Evolutionary conservation across 768 basidiomycete genomes (phyloP).

Genomic region (Kwoniella mangroviensis): DNA sequence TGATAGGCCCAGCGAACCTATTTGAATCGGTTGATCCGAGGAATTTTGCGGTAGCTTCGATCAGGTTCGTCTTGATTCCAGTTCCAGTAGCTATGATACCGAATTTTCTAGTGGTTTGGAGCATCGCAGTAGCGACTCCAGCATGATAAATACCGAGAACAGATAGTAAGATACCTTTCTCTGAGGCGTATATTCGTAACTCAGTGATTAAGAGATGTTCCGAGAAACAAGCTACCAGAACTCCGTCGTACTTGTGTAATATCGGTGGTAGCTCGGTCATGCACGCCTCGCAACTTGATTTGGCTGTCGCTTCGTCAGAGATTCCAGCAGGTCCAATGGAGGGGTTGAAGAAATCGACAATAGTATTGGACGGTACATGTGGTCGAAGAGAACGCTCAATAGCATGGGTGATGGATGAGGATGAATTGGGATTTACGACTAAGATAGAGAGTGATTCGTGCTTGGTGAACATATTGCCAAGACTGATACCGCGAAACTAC

Average conservation of each 20-base stretch:
- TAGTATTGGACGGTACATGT: slow-evolving; percentile 5
- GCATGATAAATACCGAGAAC: slow-evolving; percentile 41
- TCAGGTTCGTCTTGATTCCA: slow-evolving; percentile 30
- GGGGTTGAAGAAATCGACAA: slow-evolving; percentile 33
- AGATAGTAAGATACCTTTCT: background rate
- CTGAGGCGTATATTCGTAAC: slow-evolving; percentile 8
- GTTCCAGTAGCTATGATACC: slow-evolving; percentile 40
- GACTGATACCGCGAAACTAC: no score
- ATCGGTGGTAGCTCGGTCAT: slow-evolving; percentile 27
- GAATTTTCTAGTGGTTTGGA: slow-evolving; percentile 23
- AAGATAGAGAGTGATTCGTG: slow-evolving; percentile 10
- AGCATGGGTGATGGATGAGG: slow-evolving; percentile 35
- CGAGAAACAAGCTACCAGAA: slow-evolving; percentile 34
- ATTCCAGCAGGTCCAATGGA: slow-evolving; percentile 38
- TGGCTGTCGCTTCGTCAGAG: slow-evolving; percentile 28
- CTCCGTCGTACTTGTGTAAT: slow-evolving; percentile 22
- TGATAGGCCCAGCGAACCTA: slow-evolving; percentile 31
- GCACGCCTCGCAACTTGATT: slow-evolving; percentile 26
- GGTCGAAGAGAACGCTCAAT: slow-evolving; percentile 22
- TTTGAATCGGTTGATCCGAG: slow-evolving; percentile 27
- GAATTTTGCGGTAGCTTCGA: slow-evolving; percentile 24
- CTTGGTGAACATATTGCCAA: background rate
- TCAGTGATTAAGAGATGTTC: slow-evolving; percentile 37
- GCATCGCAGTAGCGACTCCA: slow-evolving; percentile 33
- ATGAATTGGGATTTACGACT: slow-evolving; percentile 43